Conservation (phyloP, 176 grass and related monocot species). For the Triticum turgidum region DNA sequence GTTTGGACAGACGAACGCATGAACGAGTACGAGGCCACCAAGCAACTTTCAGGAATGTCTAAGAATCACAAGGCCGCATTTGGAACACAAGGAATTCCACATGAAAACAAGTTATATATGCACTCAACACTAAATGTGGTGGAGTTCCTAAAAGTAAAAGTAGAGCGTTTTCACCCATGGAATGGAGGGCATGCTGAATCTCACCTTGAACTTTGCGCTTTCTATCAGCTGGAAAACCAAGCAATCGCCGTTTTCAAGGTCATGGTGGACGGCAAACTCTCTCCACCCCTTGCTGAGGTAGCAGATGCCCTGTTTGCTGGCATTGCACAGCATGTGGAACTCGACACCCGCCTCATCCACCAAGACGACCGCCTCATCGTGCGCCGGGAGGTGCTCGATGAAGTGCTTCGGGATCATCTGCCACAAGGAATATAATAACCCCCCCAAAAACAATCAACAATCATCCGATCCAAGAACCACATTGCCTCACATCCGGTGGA, state of each 20-base stretch:
- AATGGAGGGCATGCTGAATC: not conserved
- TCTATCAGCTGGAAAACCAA: slow-evolving; percentile 60
- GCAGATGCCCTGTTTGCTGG: slow-evolving; percentile 28
- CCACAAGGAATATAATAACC: not conserved
- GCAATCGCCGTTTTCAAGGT: slow-evolving; percentile 68
- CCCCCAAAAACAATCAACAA: not conserved
- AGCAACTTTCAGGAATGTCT: not conserved
- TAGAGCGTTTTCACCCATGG: too few species aligned
- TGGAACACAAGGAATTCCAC: not conserved
- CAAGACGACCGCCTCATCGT: slow-evolving; percentile 40
- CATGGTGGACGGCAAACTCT: slow-evolving; percentile 59
- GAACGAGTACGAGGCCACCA: not conserved
- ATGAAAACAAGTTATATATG: not conserved
- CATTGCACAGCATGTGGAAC: slow-evolving; percentile 48
- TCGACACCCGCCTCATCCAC: slow-evolving; percentile 48
- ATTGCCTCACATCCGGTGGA: not conserved
- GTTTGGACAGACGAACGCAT: not conserved
- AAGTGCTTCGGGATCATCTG: slow-evolving; percentile 55
- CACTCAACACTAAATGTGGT: not conserved
- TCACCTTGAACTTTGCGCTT: slow-evolving; percentile 60
- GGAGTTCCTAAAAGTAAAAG: not conserved
- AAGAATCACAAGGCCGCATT: not conserved
- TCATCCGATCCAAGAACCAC: not conserved
- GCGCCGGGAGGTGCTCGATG: slow-evolving; percentile 44
- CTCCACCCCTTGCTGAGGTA: slow-evolving; percentile 60